These are phyloP conservation scores for Acidiella bohemica DNA, from an alignment of 495 filamentous ascomycete genomes.

Conservation along the genomic window DNA sequence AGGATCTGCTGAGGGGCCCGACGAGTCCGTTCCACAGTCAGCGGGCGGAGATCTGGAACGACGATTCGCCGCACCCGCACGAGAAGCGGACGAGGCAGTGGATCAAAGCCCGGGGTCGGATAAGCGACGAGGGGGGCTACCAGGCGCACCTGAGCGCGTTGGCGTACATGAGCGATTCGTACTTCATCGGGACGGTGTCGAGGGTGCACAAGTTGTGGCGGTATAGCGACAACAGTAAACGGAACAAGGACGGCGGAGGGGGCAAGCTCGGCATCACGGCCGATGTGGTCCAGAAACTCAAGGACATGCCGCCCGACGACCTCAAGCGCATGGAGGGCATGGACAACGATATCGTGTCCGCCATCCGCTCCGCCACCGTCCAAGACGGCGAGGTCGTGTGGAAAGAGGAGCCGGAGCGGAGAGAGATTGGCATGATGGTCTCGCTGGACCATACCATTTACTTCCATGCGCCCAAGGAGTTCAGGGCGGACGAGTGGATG, in stretches of 20 bases:
- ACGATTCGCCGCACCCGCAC: constrained; percentile 38
- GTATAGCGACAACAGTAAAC: constrained; percentile 30
- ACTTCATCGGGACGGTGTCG: constrained; percentile 80
- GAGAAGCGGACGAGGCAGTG: constrained; percentile 63
- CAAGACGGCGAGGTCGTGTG: constrained; percentile 20
- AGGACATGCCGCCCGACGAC: constrained; percentile 8
- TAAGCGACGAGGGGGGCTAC: constrained; percentile 58
- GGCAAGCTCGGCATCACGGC: constrained; percentile 31
- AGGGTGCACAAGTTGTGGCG: constrained; percentile 63
- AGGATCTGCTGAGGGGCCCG: constrained; percentile 10
- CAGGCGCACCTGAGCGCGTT: constrained; percentile 72
- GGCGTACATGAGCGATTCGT: constrained; percentile 83
- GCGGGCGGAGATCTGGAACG: constrained; percentile 39
- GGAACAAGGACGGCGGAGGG: constrained; percentile 22
- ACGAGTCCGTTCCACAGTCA: constrained; percentile 46
- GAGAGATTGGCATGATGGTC: constrained; percentile 85
- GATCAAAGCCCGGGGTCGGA: constrained; percentile 60
- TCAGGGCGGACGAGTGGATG: constrained; percentile 89
- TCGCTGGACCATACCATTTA: constrained; percentile 88
- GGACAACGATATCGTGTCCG: constrained; percentile 20
- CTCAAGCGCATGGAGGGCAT: constrained; percentile 28
- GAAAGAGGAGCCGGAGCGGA: constrained; percentile 20
- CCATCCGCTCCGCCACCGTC: constrained; percentile 10
- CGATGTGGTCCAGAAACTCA: constrained; percentile 26
- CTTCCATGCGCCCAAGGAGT: constrained; percentile 71